Conservation (phyloP, 352 stramenopile genomes). For the Globisporangium echinulatum region DNA sequence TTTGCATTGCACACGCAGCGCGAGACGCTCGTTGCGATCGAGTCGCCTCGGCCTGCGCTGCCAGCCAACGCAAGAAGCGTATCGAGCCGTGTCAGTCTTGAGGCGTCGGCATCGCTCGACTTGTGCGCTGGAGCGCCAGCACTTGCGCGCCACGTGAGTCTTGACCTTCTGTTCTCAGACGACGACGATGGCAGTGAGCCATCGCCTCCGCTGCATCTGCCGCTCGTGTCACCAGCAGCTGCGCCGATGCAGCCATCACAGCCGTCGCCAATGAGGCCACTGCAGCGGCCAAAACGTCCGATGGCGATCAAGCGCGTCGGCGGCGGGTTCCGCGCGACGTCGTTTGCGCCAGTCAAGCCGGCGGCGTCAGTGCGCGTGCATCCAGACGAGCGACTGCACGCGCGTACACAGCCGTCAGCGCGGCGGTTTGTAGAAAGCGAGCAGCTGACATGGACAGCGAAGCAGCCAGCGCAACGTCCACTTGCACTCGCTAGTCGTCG, state of each 20-base stretch:
- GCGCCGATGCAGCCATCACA: not conserved
- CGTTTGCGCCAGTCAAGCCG: conserved; percentile 10
- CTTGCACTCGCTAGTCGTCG: conserved; percentile 5
- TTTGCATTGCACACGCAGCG: conserved; percentile 4
- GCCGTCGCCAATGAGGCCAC: not conserved
- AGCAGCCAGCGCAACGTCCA: not conserved
- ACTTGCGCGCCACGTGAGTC: conserved; percentile 20
- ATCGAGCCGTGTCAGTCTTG: not conserved
- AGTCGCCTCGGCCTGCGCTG: not conserved
- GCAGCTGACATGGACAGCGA: not conserved
- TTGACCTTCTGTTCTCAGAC: conserved; percentile 57
- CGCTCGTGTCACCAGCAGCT: not conserved
- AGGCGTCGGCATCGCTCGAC: not conserved
- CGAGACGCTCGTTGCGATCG: not conserved
- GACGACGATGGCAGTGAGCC: not conserved
- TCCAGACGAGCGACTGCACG: not conserved
- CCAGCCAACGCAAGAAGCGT: not conserved
- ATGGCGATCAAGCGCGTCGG: conserved; percentile 45
- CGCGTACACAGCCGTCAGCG: conserved; percentile 1
- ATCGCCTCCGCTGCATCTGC: not conserved
- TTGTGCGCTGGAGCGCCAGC: not conserved
- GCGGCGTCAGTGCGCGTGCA: conserved; percentile 6
- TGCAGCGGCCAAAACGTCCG: conserved; percentile 11
- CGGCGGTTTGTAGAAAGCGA: not conserved
- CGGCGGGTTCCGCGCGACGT: conserved; percentile 42